Evolutionary conservation across 306 rosid species (phyloP).

Genomic region (cucumber (Cucumis sativus)): Cucumber_9930_V3 NC_026659.2:474001-474500

Average conservation of each 20-base stretch:
- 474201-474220: constrained; percentile 52
- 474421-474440: background rate
- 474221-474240: constrained; percentile 44
- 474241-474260: constrained; percentile 38
- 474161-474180: constrained; percentile 60
- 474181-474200: constrained; percentile 57
- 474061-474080: background rate
- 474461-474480: background rate
- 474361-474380: background rate
- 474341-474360: no score
- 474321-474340: no score
- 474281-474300: background rate
- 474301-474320: background rate
- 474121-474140: constrained; percentile 15
- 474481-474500: background rate
- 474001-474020: background rate
- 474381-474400: background rate
- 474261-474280: background rate
- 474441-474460: background rate
- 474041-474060: background rate
- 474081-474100: background rate
- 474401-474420: background rate
- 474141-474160: constrained; percentile 35
- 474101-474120: constrained; percentile 1
- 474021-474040: background rate